phyloP scores from a whole-genome alignment of 2,329 filamentous ascomycete species.

The Fusarium sp. region DNA sequence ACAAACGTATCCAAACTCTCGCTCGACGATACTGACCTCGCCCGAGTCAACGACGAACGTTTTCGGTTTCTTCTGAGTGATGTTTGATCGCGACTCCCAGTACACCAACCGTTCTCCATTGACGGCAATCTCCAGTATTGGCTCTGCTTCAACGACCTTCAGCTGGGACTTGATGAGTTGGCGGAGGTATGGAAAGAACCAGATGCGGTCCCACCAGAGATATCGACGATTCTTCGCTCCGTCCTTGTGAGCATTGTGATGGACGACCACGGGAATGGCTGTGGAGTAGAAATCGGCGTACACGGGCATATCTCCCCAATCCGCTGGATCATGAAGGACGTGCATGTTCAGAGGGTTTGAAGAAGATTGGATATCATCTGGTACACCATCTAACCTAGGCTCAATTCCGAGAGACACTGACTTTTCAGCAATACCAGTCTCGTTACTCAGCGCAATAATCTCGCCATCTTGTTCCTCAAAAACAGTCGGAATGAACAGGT shows the following conservation, averaged over 20 bases:
- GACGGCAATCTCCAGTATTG: background rate
- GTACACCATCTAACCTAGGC: background rate
- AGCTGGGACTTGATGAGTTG: constrained; percentile 5
- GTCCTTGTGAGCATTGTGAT: constrained; percentile 34
- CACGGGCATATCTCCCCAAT: constrained; percentile 34
- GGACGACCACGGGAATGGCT: constrained; percentile 27
- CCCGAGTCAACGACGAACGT: background rate
- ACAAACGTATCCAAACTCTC: background rate
- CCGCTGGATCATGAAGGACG: fast-evolving
- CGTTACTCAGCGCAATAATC: constrained; percentile 18
- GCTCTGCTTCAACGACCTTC: background rate
- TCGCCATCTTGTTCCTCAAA: constrained; percentile 35
- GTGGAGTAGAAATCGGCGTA: constrained; percentile 33
- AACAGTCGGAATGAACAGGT: constrained; percentile 30
- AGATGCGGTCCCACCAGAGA: constrained; percentile 33
- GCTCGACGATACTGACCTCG: fast-evolving
- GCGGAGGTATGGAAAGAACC: constrained; percentile 33
- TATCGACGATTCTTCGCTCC: constrained; percentile 17
- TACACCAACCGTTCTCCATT: background rate
- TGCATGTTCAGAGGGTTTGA: background rate
- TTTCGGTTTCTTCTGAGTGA: constrained; percentile 7
- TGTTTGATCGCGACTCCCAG: background rate
- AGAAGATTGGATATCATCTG: constrained; percentile 11
- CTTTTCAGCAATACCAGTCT: background rate
- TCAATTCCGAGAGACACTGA: constrained; percentile 3